Base-by-base conservation (phyloP, 1,284 basidiomycete genomes). In the Salmacisia buchloeana region DNA sequence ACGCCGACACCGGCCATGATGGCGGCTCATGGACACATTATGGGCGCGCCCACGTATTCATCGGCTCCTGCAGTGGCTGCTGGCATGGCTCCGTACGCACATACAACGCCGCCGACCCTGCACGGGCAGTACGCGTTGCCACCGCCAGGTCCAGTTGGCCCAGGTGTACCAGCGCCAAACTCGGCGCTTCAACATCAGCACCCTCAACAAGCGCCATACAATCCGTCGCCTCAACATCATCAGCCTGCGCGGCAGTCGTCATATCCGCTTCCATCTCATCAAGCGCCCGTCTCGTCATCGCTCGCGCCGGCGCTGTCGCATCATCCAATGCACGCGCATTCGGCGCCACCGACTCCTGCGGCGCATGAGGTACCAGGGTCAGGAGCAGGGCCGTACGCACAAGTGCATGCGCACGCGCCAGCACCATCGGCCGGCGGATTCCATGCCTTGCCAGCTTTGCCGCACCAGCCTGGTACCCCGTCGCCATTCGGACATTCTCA, bases 11-110 rank as follows among this genome's bases (percentile, higher is more conserved):
- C 45, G 6, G 45, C 45, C 23, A 49, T 49, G 45, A 25, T 49
- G 45, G 21, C n/a, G n/a, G n/a, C 45, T 27, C 45, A 49, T 7
- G 45, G 45, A 4, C 45, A n/a, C n/a, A 49, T 49, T n/a, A 21
- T 43, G 39, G 39, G 6, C 39, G 23, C 18, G 18, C 39, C 23
- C 39, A 43, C 64, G 15, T 60, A 64, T 2, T 62, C 66, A 15
- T 70, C 69, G 0, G 66, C 66, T 13, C 39, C 66, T 25, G 67
- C 67, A 3, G 64, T 64, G 1, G 59, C 68, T 23, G 62, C 68
- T 7, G 54, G 59, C 25, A 35, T 58, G 1, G 58, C 60, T n/a
- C 62, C 56, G 18, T 61, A 58, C n/a, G n/a, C 39, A 31, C 31
- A 41, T 61, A 18, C 59, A 21, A 36, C 58, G n/a, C 45, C 59